Conservation (phyloP, 2,329 filamentous ascomycete genomes). For the Colletotrichum sp. region DNA sequence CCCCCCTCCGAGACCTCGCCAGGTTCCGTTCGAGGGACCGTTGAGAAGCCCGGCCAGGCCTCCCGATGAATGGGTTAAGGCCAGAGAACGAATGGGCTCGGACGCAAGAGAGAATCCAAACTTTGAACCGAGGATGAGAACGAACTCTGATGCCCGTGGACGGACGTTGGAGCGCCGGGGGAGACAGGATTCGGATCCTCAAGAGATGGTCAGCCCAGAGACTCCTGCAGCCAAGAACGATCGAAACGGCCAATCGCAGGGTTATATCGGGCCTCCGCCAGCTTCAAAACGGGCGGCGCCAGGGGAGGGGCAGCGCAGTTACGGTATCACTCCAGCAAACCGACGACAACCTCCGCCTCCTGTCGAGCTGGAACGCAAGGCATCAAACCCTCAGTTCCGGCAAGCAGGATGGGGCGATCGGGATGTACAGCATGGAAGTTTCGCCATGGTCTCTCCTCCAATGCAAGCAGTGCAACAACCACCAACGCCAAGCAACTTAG, state of each 20-base stretch:
- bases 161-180: neutral
- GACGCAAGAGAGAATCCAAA: neutral
- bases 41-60: neutral
- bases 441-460: constrained; percentile 9
- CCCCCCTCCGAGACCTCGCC: constrained; percentile 2
- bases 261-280: constrained; percentile 12
- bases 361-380: constrained; percentile 12
- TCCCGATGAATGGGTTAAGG: neutral
- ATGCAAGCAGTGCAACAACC: constrained; percentile 2
- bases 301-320: constrained; percentile 16
- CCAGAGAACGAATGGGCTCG: neutral
- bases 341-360: constrained; percentile 17
- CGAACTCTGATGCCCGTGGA: neutral
- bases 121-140: neutral
- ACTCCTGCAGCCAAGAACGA: neutral
- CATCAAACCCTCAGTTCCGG: constrained; percentile 2
- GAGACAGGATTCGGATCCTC: neutral
- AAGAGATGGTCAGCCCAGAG: neutral
- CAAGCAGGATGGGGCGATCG: neutral
- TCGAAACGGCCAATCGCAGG: neutral
- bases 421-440: constrained; percentile 7
- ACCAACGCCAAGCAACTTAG: neutral
- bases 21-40: constrained; percentile 8
- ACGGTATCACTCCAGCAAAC: constrained; percentile 19
- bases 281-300: neutral